Percentiles rank a stretch among this genome's conserved stretches.
Conservation (phyloP, 768 basidiomycete genomes). For the Lactarius vividus region DNA sequence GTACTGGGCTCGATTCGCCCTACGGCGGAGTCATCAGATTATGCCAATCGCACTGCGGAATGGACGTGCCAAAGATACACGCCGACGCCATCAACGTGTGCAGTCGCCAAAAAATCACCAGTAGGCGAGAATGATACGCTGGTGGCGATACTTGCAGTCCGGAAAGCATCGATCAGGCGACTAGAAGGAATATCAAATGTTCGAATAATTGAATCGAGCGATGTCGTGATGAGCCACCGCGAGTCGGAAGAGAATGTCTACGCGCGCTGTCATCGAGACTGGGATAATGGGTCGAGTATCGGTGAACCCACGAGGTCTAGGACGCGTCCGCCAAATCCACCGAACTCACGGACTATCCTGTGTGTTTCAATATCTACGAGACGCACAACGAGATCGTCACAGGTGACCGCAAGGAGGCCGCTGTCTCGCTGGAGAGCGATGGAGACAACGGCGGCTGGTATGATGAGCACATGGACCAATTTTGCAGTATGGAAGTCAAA, state of each 20-base stretch:
- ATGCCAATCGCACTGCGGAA: constrained; percentile 4
- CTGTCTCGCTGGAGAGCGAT: constrained; percentile 81
- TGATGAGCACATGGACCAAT: constrained; percentile 60
- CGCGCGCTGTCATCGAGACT: neutral
- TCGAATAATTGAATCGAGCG: constrained; percentile 87
- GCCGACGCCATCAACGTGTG: constrained; percentile 92
- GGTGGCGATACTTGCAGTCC: constrained; percentile 82
- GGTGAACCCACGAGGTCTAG: constrained; percentile 74
- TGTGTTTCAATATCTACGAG: constrained; percentile 90
- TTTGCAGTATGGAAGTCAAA: constrained; percentile 92
- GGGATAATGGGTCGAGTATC: neutral
- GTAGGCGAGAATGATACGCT: constrained; percentile 92
- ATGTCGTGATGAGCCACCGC: constrained; percentile 86
- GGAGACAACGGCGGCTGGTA: constrained; percentile 69
- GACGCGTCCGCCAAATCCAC: constrained; percentile 78
- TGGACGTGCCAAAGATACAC: constrained; percentile 82
- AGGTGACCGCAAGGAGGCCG: constrained; percentile 75
- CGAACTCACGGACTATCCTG: constrained; percentile 83
- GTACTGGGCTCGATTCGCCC: constrained; percentile 97
- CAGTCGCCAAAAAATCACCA: constrained; percentile 92
- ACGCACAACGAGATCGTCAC: constrained; percentile 84
- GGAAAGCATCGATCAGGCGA: constrained; percentile 87
- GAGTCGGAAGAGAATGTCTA: constrained; percentile 96
- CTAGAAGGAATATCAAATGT: constrained; percentile 97
- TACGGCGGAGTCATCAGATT: constrained; percentile 33